Conservation (phyloP, 2,329 filamentous ascomycete species). For the Trichoderma gracile region DNA sequence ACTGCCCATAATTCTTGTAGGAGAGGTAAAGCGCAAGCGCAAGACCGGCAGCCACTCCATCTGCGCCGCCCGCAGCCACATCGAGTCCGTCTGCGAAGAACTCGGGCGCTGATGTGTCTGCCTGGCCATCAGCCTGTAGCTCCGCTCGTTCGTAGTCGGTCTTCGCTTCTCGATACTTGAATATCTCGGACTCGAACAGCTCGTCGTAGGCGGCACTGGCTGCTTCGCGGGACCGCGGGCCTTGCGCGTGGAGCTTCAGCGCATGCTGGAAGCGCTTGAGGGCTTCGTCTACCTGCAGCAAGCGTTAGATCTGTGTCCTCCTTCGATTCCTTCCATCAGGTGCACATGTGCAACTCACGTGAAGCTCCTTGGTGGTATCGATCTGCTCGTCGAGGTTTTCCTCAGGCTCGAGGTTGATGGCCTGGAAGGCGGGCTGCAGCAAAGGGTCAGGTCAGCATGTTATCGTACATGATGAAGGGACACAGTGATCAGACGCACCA, state of each 20-base stretch:
- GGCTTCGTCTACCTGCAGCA: slow-evolving; percentile 78
- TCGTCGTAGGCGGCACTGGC: slow-evolving; percentile 79
- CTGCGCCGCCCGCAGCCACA: slow-evolving; percentile 61
- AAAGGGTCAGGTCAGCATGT: slow-evolving; percentile 21
- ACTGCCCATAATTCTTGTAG: slow-evolving; percentile 94
- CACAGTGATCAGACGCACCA: slow-evolving; percentile 12
- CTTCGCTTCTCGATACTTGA: slow-evolving; percentile 82
- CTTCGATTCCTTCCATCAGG: too few relatives aligned
- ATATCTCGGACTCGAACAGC: slow-evolving; percentile 90
- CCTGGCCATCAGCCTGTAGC: slow-evolving; percentile 52
- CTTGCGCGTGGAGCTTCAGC: slow-evolving; percentile 87
- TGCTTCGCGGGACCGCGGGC: slow-evolving; percentile 71
- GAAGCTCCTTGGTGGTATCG: slow-evolving; percentile 92
- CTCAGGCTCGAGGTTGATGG: slow-evolving; percentile 92
- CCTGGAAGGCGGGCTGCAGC: slow-evolving; percentile 68
- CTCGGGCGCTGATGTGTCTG: slow-evolving; percentile 45
- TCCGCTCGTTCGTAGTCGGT: slow-evolving; percentile 80
- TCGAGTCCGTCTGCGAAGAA: slow-evolving; percentile 55
- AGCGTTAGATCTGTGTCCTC: background rate
- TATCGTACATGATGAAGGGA: background rate
- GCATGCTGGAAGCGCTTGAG: slow-evolving; percentile 92
- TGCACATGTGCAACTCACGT: slow-evolving; percentile 47
- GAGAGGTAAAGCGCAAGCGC: slow-evolving; percentile 89
- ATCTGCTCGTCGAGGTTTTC: slow-evolving; percentile 87
- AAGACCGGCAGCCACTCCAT: slow-evolving; percentile 76